Conservation (phyloP, 2,329 filamentous ascomycete species). For the Claviceps spartinae region DNA sequence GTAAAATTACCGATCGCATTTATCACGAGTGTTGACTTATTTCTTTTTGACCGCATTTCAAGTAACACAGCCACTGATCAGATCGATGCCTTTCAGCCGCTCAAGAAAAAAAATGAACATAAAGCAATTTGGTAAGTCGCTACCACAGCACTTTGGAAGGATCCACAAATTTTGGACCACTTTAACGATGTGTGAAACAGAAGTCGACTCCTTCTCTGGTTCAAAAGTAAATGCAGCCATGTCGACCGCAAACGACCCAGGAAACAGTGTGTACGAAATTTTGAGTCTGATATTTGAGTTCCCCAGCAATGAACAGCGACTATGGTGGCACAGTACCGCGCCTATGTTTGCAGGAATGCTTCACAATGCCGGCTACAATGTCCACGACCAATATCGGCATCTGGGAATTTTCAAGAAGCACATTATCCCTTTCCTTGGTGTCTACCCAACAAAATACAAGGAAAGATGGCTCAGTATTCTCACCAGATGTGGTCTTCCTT, state of each 20-base stretch:
- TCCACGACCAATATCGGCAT: not conserved
- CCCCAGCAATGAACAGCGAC: not conserved
- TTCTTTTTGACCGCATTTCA: too few species aligned
- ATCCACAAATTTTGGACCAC: not conserved
- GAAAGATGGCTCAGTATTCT: not conserved
- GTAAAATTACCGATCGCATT: too few species aligned
- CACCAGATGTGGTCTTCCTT: not conserved
- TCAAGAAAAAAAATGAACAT: too few species aligned
- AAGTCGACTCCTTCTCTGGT: not conserved
- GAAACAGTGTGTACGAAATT: not conserved
- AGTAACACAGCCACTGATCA: too few species aligned
- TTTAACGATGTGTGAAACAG: not conserved
- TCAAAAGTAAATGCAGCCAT: not conserved
- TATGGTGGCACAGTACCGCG: slow-evolving; percentile 3
- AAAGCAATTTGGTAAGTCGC: too few species aligned
- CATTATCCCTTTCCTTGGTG: not conserved
- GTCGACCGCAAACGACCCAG: not conserved
- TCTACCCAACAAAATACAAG: not conserved
- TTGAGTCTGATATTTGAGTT: not conserved
- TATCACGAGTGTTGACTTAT: too few species aligned
- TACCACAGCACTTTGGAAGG: too few species aligned
- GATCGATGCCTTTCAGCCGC: too few species aligned
- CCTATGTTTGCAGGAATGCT: not conserved
- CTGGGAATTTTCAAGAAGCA: not conserved
- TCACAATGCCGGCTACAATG: not conserved